Evolutionary conservation across 495 filamentous ascomycete genomes (phyloP), one percentile per base, ranked within the genome.

Genomic region (Mytilinidion resinicola): DNA sequence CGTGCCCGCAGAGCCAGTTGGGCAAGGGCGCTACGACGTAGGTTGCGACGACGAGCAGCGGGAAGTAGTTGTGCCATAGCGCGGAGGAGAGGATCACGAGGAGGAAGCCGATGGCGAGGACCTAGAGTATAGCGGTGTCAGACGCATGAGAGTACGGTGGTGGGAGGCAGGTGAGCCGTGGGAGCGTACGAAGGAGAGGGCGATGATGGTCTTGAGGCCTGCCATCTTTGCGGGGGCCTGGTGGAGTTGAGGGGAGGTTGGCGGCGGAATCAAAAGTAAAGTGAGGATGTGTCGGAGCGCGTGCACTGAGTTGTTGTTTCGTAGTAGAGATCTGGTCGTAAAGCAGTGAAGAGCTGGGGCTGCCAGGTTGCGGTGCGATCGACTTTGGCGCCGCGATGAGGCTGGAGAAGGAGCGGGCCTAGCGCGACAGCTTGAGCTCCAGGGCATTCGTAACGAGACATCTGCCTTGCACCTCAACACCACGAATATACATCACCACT

Each of bases 11-110:
- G 69, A 96, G 86, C 85, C 88, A 96, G 82, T 98, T 96, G 46
- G 93, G 93, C 39, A 98, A 75, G 6, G 93, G 95, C 53, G 93
- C 93, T 66, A 97, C 68, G 58, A 96, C 81, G 76, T 96, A 97
- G 59, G 93, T 97, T 63, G 85, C 95, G 51, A 97, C 93, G 55
- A 97, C 93, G 44, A 96, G 80, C 60, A 98, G 79, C 30, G 93
- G 88, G 66, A 91, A 88, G 82, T 95, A 98, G 70, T 89, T 88
- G 57, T 90, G 78, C 79, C 85, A 97, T 52, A 98, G 86, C 34
- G 95, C 93, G 68, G 90, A 93, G 59, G 91, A 96, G 69, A 98
- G 88, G 75, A 98, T 98, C 44, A 97, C 92, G 60, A 98, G 91
- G 68, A 98, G 89, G 81, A 98, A 98, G 67, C 93, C 93, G 70